phyloP scores from a whole-genome alignment of 2,329 filamentous ascomycete species.

The Geosmithia flava region DNA sequence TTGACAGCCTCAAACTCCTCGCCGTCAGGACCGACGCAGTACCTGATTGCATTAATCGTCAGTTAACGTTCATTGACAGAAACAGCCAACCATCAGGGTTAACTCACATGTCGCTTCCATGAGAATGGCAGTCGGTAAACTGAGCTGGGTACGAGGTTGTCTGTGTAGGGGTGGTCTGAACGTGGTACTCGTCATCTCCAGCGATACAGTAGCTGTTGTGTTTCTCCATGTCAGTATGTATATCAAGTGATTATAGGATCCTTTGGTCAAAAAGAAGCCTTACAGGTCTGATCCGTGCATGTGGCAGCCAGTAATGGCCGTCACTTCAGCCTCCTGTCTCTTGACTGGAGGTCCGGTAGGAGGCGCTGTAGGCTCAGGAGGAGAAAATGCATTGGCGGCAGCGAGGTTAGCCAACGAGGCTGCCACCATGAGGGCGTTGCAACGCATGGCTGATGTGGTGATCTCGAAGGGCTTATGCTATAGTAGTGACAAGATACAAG shows the following conservation, averaged over 20 bases:
- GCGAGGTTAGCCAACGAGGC: not conserved
- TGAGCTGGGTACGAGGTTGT: conserved; percentile 43
- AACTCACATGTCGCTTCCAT: conserved; percentile 43
- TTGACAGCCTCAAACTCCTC: conserved; percentile 45
- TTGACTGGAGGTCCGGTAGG: not conserved
- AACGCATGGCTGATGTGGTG: not conserved
- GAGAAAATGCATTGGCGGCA: not conserved
- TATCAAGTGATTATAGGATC: not conserved
- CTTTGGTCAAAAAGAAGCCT: not conserved
- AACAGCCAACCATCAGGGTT: not conserved
- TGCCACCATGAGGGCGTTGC: not conserved
- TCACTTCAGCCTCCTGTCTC: conserved; percentile 11
- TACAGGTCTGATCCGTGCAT: conserved; percentile 26
- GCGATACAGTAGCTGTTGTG: conserved; percentile 26
- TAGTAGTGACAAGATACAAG: too few relatives aligned
- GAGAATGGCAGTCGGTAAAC: conserved; percentile 54
- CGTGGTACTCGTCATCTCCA: conserved; percentile 26
- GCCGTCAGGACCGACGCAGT: conserved; percentile 46
- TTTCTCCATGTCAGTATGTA: not conserved
- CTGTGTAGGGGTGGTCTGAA: conserved; percentile 35
- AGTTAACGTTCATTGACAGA: not conserved
- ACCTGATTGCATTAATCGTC: conserved; percentile 25
- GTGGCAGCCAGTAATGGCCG: conserved; percentile 27
- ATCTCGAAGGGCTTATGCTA: not conserved
- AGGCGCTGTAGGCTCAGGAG: not conserved